Evolutionary conservation across 345 rosid genomes (phyloP).

Genomic region (Syzygium oleosum): DNA sequence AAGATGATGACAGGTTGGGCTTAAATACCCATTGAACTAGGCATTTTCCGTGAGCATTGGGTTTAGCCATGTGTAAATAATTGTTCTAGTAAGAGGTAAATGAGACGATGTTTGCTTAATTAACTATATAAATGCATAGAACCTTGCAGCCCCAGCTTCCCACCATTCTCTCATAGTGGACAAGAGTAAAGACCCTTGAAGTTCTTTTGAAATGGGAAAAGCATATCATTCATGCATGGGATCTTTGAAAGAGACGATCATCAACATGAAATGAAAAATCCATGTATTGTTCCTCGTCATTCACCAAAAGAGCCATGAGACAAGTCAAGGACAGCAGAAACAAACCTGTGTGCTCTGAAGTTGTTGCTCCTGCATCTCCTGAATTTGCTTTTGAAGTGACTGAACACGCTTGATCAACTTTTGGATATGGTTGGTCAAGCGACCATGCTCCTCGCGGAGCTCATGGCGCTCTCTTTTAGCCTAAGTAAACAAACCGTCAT

Average conservation of each 20-base stretch:
- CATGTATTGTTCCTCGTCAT: not conserved
- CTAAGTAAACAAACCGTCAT: slow-evolving; percentile 17
- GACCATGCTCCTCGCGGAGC: slow-evolving; percentile 41
- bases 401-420: slow-evolving; percentile 35
- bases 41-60: not conserved
- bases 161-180: not conserved
- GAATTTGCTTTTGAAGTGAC: slow-evolving; percentile 53
- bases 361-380: slow-evolving; percentile 67
- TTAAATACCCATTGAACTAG: not conserved
- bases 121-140: not conserved
- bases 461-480: slow-evolving; percentile 61
- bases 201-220: not conserved
- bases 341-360: slow-evolving; percentile 73
- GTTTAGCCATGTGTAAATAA: not conserved
- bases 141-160: not conserved
- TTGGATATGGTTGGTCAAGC: slow-evolving; percentile 22
- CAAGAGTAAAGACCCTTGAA: not conserved
- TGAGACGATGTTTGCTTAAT: not conserved
- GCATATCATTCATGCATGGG: not conserved
- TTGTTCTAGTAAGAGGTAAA: not conserved
- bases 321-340: not conserved
- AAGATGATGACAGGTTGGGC: not conserved
- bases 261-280: not conserved
- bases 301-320: not conserved
- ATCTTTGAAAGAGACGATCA: not conserved